Evolutionary conservation across 352 stramenopile species (phyloP).

Genomic region (Phytophthora citrophthora): DNA sequence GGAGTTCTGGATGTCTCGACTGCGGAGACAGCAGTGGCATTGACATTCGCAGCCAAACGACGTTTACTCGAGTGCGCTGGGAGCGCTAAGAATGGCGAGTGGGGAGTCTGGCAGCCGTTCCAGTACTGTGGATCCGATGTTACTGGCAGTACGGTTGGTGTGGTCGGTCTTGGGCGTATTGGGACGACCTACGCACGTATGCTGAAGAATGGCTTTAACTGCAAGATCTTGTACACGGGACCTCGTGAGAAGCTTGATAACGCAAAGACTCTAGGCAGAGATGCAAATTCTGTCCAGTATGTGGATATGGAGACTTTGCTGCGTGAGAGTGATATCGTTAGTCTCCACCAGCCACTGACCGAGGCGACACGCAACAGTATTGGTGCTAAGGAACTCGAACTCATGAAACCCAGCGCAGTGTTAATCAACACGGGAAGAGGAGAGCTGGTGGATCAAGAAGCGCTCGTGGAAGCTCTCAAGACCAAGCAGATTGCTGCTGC

Average conservation of each 20-base stretch:
- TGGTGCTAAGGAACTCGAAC: constrained; percentile 64
- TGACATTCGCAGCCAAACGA: constrained; percentile 74
- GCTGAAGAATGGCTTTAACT: constrained; percentile 84
- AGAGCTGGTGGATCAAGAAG: constrained; percentile 90
- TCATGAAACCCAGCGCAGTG: constrained; percentile 89
- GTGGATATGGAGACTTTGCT: constrained; percentile 80
- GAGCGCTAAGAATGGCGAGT: constrained; percentile 75
- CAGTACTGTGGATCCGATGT: constrained; percentile 80
- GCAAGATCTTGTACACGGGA: constrained; percentile 83
- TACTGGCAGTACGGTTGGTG: constrained; percentile 71
- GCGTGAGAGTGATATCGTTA: constrained; percentile 85
- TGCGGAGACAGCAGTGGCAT: constrained; percentile 73
- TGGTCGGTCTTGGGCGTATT: constrained; percentile 90
- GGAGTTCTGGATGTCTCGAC: constrained; percentile 87
- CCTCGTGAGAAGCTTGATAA: constrained; percentile 65
- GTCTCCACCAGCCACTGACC: constrained; percentile 86
- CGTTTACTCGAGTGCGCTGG: constrained; percentile 70
- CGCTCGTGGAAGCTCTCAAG: constrained; percentile 54
- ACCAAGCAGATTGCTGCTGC: constrained; percentile 58
- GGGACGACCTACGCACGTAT: constrained; percentile 83
- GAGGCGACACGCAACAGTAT: constrained; percentile 77
- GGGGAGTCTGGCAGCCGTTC: constrained; percentile 85
- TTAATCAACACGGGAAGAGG: constrained; percentile 93
- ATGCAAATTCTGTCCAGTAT: constrained; percentile 61
- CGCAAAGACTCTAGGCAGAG: constrained; percentile 36